phyloP scores from a whole-genome alignment of 768 basidiomycete species.

The Auricularia sp. region DNA sequence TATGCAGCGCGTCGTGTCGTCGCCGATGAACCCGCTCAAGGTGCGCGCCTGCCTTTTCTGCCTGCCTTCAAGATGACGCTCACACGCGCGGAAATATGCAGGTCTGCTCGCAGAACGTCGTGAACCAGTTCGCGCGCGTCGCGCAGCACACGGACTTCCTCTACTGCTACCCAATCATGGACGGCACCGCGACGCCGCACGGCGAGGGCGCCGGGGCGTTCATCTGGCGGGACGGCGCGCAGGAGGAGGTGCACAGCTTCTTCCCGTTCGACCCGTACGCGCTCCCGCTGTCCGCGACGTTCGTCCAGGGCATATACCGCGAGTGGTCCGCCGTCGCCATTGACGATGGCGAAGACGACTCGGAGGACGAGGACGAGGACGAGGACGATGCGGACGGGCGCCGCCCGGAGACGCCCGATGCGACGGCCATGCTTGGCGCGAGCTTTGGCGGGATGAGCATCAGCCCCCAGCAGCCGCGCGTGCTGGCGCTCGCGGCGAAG shows the following conservation, averaged over 20 bases:
- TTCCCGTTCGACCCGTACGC: constrained; percentile 99
- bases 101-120: constrained; percentile 87
- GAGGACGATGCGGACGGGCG: constrained; percentile 26
- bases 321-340: constrained; percentile 81
- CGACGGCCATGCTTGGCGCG: constrained; percentile 44
- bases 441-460: constrained; percentile 81
- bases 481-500: neutral
- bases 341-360: constrained; percentile 58
- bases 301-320: constrained; percentile 76
- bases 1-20: constrained; percentile 69
- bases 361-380: constrained; percentile 51
- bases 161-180: constrained; percentile 89
- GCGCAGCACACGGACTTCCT: constrained; percentile 85
- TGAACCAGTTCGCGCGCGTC: constrained; percentile 86
- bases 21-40: constrained; percentile 83
- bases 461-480: constrained; percentile 37
- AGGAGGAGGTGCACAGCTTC: constrained; percentile 78
- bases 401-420: constrained; percentile 17
- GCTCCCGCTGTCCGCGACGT: constrained; percentile 65
- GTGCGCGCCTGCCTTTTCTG: constrained; percentile 30
- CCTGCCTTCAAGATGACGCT: neutral
- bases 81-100: constrained; percentile 19
- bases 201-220: constrained; percentile 1
- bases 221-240: constrained; percentile 23
- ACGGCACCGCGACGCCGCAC: constrained; percentile 43